A percentile compares a stretch with the other conserved stretches of the same genome.
Conservation (phyloP, 73 alveolate species). For the Blepharisma stoltei region DNA sequence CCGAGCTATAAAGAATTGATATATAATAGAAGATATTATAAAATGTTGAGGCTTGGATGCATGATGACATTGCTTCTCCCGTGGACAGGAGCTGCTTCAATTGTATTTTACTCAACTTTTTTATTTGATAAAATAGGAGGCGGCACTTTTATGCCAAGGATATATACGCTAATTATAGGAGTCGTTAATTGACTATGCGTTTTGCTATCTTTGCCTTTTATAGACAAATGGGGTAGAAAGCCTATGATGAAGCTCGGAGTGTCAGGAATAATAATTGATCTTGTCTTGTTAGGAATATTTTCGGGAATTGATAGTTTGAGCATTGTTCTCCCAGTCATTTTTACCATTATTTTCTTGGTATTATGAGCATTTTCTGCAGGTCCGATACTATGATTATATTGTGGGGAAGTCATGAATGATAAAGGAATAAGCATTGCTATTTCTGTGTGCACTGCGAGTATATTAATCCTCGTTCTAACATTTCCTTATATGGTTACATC, state of each 20-base stretch:
- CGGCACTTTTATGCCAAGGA: not conserved
- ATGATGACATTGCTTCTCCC: not conserved
- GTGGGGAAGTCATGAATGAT: not conserved
- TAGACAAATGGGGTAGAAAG: slow-evolving; percentile 4
- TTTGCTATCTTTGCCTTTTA: not conserved
- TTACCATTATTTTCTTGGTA: not conserved
- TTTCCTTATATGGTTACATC: not conserved
- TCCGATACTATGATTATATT: not conserved
- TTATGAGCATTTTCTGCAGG: not conserved
- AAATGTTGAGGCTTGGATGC: not conserved
- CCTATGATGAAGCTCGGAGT: not conserved
- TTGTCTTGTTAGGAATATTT: not conserved
- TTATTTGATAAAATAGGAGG: not conserved
- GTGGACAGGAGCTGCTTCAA: not conserved
- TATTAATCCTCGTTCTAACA: not conserved
- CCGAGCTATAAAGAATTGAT: slow-evolving; percentile 5
- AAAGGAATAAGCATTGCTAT: not conserved
- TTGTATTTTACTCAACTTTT: not conserved
- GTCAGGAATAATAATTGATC: not conserved
- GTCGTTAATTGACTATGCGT: not conserved
- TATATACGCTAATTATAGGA: not conserved
- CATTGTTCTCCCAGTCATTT: not conserved
- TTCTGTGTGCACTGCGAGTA: not conserved
- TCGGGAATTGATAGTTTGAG: not conserved
- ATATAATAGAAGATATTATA: not conserved